Base-by-base conservation (phyloP, 768 basidiomycete genomes). In the Stropharia rugosoannulata region DNA sequence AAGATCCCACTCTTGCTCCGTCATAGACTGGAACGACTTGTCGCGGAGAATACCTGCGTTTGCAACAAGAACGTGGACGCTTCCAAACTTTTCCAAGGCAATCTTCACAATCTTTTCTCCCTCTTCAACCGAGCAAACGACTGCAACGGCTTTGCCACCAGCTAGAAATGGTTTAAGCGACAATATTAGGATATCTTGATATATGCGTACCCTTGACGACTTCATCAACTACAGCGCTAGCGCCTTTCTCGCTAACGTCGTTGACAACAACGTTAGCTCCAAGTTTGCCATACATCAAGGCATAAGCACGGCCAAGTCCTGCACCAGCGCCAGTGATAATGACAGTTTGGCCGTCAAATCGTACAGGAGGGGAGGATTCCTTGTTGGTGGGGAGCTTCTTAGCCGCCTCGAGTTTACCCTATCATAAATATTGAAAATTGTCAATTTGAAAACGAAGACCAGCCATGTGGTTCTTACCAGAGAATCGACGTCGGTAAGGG, bases 181-280 rank as follows among this genome's bases (percentile, higher is more conserved):
- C 4, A 4, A 27, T 13, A 44, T 25, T 36, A 15, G 48, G 36
- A 41, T 13, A 48, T 11, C 38, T 5, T 13, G 10, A 43, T 10
- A 10, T 35, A 37, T 22, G 66, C 78, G 41, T 49, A 91, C 94
- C 85, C 69, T 86, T 82, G 57, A 82, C 79, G 56, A 98, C 83
- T 67, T 98, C 95, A n/a, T 87, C 82, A 15, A 93, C 93, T 2
- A 98, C 95, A 7, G 80, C 74, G 18, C 84, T 83, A 6, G 95
- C 95, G 1, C 82, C 87, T 62, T 94, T 91, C 66, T 87, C 89
- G 68, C 80, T 93, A 45, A 98, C 87, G 65, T 99, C 97, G 68
- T 98, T 99, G 41, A 98, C 85, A 43, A 98, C 90, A 32, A 99
- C 91, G 63, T 97, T 97, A 9, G 94, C 96, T n/a, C 97, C 96